Conservation (phyloP, 177 flowering plant genomes). For the Vitis hybrid region DNA sequence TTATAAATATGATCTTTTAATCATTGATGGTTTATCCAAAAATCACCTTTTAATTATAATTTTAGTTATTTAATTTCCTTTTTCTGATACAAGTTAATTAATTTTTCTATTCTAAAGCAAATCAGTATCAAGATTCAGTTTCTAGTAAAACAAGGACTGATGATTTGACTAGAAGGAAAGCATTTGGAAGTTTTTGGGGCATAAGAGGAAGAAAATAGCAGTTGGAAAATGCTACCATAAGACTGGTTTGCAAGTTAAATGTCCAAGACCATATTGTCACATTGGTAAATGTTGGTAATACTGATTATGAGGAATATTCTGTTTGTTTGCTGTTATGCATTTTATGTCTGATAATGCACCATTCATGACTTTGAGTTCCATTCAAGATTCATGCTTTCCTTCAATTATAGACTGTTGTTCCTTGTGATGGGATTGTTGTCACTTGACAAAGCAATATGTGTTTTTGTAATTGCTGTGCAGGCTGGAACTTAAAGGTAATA, state of each 20-base stretch:
- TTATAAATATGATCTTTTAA: background rate
- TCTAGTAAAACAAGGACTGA: background rate
- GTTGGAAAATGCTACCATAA: background rate
- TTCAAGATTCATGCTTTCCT: background rate
- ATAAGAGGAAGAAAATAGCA: background rate
- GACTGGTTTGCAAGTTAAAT: background rate
- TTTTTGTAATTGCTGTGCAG: slow-evolving; percentile 34
- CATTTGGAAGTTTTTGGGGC: background rate
- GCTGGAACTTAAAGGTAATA: slow-evolving; percentile 77
- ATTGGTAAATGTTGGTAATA: background rate
- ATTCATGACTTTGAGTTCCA: too few species aligned
- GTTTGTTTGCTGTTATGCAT: too few species aligned
- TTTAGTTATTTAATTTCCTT: background rate
- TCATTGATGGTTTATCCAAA: background rate
- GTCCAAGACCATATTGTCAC: too few species aligned
- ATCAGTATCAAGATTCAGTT: background rate
- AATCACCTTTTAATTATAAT: background rate
- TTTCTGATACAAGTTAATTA: background rate
- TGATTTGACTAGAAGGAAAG: background rate
- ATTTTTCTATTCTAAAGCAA: background rate
- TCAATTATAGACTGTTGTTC: background rate
- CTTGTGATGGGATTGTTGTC: slow-evolving; percentile 15
- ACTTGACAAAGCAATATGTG: background rate
- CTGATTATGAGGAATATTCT: too few species aligned
- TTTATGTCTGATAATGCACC: too few species aligned